A percentile compares a stretch with the other conserved stretches of the same genome.
These are phyloP conservation scores for Phytopythium boreale DNA, from an alignment of 352 stramenopile genomes.

Conservation along the genomic window DNA sequence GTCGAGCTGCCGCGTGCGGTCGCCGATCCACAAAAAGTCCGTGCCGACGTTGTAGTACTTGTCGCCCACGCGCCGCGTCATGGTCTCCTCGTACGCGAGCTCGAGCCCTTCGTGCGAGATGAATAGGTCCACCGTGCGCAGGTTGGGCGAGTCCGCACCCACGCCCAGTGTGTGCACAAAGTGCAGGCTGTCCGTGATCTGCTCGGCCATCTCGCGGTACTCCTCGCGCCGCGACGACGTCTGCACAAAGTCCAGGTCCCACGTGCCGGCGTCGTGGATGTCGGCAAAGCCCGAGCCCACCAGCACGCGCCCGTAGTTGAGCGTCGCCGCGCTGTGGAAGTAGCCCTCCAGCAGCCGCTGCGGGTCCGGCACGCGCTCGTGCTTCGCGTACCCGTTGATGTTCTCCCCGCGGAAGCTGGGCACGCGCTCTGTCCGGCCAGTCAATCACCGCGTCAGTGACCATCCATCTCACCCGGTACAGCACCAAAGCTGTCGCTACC, in stretches of 20 bases:
- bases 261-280: constrained; percentile 95
- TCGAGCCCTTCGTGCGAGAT: constrained; percentile 98
- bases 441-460: background rate
- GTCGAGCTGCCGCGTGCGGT: constrained; percentile 97
- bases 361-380: constrained; percentile 93
- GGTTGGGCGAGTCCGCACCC: constrained; percentile 80
- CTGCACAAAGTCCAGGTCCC: constrained; percentile 98
- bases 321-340: constrained; percentile 95
- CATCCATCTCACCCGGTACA: background rate
- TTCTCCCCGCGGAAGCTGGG: constrained; percentile 98
- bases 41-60: constrained; percentile 98
- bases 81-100: constrained; percentile 97
- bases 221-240: constrained; percentile 91
- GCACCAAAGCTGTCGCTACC: background rate
- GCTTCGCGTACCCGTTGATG: constrained; percentile 94
- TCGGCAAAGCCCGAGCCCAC: constrained; percentile 95
- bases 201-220: constrained; percentile 94
- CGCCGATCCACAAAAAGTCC: constrained; percentile 99
- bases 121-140: constrained; percentile 97
- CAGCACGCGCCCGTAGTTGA: constrained; percentile 97
- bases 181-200: constrained; percentile 97
- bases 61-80: constrained; percentile 92
- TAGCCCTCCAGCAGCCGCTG: constrained; percentile 95
- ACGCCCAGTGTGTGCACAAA: constrained; percentile 96
- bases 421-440: constrained; percentile 70